Evolutionary conservation across 2,329 filamentous ascomycete genomes (phyloP).

Genomic region (Cladophialophora chaetospira): DNA sequence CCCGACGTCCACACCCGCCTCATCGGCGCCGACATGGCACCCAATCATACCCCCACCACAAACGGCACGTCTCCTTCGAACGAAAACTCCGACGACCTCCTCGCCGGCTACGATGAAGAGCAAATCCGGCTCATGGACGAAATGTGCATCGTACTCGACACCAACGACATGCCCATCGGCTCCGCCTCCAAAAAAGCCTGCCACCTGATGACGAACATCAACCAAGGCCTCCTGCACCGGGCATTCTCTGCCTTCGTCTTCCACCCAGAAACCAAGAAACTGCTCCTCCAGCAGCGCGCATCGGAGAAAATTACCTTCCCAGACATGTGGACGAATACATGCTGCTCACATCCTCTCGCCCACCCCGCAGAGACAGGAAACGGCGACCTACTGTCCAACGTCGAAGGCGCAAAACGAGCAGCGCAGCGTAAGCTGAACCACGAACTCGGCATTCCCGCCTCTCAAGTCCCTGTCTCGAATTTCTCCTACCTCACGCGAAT

Average conservation of each 20-base stretch:
- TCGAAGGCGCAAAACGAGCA: conserved; percentile 85
- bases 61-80: conserved; percentile 36
- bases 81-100: conserved; percentile 55
- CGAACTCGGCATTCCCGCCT: conserved; percentile 85
- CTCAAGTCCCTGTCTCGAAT: conserved; percentile 85
- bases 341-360: conserved; percentile 94
- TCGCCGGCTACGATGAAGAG: conserved; percentile 93
- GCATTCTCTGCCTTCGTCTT: conserved; percentile 99
- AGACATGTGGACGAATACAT: conserved; percentile 99
- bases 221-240: conserved; percentile 91
- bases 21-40: conserved; percentile 54
- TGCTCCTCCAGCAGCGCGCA: conserved; percentile 93
- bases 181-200: conserved; percentile 98
- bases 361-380: conserved; percentile 89
- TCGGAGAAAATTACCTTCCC: conserved; percentile 98
- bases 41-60: conserved; percentile 58
- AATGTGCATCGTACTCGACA: conserved; percentile 94
- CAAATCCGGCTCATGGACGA: conserved; percentile 99
- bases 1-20: conserved; percentile 69
- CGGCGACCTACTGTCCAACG: conserved; percentile 70
- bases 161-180: conserved; percentile 89
- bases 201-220: conserved; percentile 98
- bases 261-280: conserved; percentile 78
- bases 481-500: conserved; percentile 95
- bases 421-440: conserved; percentile 92